A percentile compares a stretch with the other conserved stretches of the same genome.
phyloP scores from a whole-genome alignment of 768 basidiomycete species.

The Trichaptum fuscoviolaceum region DNA sequence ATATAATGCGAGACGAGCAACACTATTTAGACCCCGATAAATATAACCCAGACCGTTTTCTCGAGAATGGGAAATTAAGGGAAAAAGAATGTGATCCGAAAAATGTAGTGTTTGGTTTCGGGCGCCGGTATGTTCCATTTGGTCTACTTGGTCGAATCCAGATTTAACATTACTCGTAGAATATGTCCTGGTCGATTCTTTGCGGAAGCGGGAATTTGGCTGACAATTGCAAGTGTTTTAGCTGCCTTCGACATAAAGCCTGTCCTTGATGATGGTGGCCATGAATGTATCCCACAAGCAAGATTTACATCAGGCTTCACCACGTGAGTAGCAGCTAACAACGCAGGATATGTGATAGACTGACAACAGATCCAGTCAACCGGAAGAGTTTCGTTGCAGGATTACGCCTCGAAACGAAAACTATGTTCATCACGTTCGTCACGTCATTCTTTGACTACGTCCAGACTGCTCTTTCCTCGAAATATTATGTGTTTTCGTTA shows the following conservation, averaged over 20 bases:
- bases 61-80: not conserved
- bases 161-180: not conserved
- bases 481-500: too few species aligned
- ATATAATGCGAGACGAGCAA: not conserved
- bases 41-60: not conserved
- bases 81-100: not conserved
- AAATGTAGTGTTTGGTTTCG: not conserved
- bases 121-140: slow-evolving; percentile 1
- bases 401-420: not conserved
- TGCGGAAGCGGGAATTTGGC: slow-evolving; percentile 10
- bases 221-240: slow-evolving; percentile 13
- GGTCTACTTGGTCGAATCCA: not conserved
- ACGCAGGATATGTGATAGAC: too few species aligned
- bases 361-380: not conserved
- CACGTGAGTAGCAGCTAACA: too few species aligned
- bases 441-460: too few species aligned
- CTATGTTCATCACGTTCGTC: not conserved
- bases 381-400: not conserved
- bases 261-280: slow-evolving; percentile 9
- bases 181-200: slow-evolving; percentile 14
- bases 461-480: too few species aligned
- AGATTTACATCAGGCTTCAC: not conserved
- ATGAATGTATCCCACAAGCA: slow-evolving; percentile 5
- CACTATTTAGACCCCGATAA: not conserved
- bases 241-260: slow-evolving; percentile 11